Conservation (phyloP, 1,284 basidiomycete genomes). For the Malassezia dermatis region DNA sequence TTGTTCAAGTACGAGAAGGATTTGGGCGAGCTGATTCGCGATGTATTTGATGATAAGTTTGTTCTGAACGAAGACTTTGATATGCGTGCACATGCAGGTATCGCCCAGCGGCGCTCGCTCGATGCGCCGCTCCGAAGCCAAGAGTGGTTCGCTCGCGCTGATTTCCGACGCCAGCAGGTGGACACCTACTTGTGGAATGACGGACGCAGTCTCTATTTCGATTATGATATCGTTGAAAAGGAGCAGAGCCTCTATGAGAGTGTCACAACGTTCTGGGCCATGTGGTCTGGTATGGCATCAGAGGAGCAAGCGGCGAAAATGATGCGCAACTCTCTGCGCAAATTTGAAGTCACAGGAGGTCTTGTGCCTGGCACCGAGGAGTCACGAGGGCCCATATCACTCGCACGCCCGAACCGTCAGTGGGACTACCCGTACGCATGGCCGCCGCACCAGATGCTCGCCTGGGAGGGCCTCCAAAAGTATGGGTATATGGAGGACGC, state of each 20-base stretch:
- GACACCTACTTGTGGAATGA: constrained; percentile 96
- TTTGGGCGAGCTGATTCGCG: constrained; percentile 61
- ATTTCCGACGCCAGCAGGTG: constrained; percentile 56
- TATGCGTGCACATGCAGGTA: constrained; percentile 22
- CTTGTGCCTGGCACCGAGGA: constrained; percentile 92
- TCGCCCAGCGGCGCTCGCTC: constrained; percentile 51
- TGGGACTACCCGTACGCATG: constrained; percentile 63
- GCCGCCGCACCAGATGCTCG: constrained; percentile 67
- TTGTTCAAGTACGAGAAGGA: constrained; percentile 58
- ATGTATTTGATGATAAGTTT: constrained; percentile 83
- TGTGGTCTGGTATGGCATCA: constrained; percentile 94
- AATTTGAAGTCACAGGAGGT: constrained; percentile 94
- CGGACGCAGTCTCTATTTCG: constrained; percentile 83
- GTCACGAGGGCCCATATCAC: constrained; percentile 83
- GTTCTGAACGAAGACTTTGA: constrained; percentile 80
- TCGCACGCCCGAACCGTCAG: constrained; percentile 94
- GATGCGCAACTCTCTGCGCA: constrained; percentile 73
- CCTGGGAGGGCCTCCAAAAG: constrained; percentile 90
- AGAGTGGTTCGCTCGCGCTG: constrained; percentile 45
- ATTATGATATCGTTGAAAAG: constrained; percentile 83
- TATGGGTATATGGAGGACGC: constrained; percentile 92
- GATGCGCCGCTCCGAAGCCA: constrained; percentile 43
- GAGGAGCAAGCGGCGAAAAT: constrained; percentile 86
- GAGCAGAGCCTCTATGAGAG: constrained; percentile 89
- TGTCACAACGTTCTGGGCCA: constrained; percentile 86